Evolutionary conservation across 768 basidiomycete genomes (phyloP), one percentile per base, ranked within the genome.

Genomic region (Rhizopogon salebrosus): DNA sequence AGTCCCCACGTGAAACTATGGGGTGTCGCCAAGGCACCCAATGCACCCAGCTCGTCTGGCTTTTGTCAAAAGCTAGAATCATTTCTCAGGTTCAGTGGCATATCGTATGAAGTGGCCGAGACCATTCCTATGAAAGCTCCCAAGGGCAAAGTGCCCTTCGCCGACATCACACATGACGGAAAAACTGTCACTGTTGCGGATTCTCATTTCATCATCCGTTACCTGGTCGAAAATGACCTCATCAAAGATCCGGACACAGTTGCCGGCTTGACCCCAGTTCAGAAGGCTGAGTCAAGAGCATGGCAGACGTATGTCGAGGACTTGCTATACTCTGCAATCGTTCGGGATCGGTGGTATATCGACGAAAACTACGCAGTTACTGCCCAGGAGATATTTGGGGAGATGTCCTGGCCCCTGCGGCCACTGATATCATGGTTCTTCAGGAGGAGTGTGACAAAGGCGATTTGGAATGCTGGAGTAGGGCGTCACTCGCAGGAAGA

Each of bases 31-130:
- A 70, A 66, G 48, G 48, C 52, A 16, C 48, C 46, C 16, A 46
- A 61, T 35, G 41, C 20, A 2, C 63, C 68, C 20, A 66, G 64
- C 22, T 11, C 36, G 1, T 71, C 68, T 18, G 66, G 64, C 6
- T 70, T 66, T 54, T 71, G 68, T 55, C 64, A 71, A 55, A 70
- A 70, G 34, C 56, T 70, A 2, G 70, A 70, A 51, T 56, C 57
- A 6, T 70, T 67, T 54, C 66, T 70, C 13, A 59, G 60, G 51
- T 60, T 61, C 26, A 57, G 49, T 57, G 58, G 55, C 6, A 56
- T 59, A 45, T 57, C 67, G 1, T 68, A 70, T n/a, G 64, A 64
- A 34, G 60, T 60, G 23, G 59, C 61, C 1, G 63, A 58, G 35
- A 55, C 63, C 1, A 54, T 51, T 37, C 66, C 70, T 1, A 49